Evolutionary conservation across 2,329 filamentous ascomycete genomes (phyloP).

Genomic region (Pyricularia sp.): DNA sequence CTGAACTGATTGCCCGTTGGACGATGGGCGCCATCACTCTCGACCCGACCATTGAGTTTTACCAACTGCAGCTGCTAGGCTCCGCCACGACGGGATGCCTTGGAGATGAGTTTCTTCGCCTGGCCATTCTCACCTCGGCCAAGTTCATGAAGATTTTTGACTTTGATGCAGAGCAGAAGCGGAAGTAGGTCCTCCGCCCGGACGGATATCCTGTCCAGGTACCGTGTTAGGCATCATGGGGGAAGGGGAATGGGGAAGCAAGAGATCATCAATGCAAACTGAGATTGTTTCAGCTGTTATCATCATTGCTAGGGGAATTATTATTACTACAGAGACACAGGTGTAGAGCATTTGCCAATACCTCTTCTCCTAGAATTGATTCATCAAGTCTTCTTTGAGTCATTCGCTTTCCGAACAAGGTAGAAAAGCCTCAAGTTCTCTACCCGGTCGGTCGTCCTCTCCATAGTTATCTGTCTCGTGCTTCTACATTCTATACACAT

Average conservation of each 20-base stretch:
- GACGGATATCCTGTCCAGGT: neutral
- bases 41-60: neutral
- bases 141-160: conserved; percentile 3
- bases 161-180: neutral
- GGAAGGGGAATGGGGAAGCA: neutral
- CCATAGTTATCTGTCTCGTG: too few relatives aligned
- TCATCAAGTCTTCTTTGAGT: too few relatives aligned
- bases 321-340: neutral
- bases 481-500: too few relatives aligned
- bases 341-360: too few relatives aligned
- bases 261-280: neutral
- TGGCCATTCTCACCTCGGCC: neutral
- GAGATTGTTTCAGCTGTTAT: neutral
- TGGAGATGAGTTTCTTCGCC: neutral
- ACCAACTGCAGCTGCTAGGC: neutral
- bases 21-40: neutral
- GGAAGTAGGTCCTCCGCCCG: neutral
- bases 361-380: too few relatives aligned
- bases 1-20: conserved; percentile 1
- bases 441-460: too few relatives aligned
- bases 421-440: too few relatives aligned
- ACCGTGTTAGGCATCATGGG: neutral
- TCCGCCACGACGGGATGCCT: neutral
- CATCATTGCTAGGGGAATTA: neutral
- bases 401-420: too few relatives aligned